Base-by-base conservation (phyloP, 2,329 filamentous ascomycete genomes). In the Elsinoe australis region DNA sequence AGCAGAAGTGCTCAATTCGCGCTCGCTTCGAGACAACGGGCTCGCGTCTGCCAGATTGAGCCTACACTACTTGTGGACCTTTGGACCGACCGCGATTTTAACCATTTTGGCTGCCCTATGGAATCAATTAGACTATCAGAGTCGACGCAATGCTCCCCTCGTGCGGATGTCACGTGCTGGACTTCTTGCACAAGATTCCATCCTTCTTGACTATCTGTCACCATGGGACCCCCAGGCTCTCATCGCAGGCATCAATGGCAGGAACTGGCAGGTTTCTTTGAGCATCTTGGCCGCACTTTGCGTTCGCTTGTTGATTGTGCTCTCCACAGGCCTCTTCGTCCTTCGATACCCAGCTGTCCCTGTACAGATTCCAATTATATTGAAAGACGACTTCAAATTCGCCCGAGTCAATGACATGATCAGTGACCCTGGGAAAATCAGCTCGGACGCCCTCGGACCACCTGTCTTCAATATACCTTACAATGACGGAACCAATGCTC, bases 21-120 rank as follows among this genome's bases (percentile, higher is more conserved):
- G 14, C 12, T 46, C 41, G 3, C 3, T 3, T 3, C 12, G 17
- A 8, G 17, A 46, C 8, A 9, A 46, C 10, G 41, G 41, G 7
- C 12, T 46, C 3, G 41, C 18, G 2, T 19, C 26, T 2, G 26
- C 29, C 3, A 4, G 6, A 6, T 18, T 29, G 8, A 35, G 6
- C 22, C 7, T 46, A 7, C 42, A 46, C 42, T 46, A 34, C 18
- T 29, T 46, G 3, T 46, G 42, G 42, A 46, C 42, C 1, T 46
- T 46, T 18, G 31, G 8, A 3, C 42, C 42, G 5, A 46, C 42
- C 1, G 42, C 42, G 8, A 4, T 46, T 2, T 29, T 46, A 3
- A 46, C 42, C 7, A 34, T 46, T 3, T 3, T 34, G 2, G 42
- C 42, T 18, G 42, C 42, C 3, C 18, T 34, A 6, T 46, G 42